Evolutionary conservation across 78 protist genomes (phyloP), one percentile per base, ranked within the genome.

Genomic region (Corallochytrium limacisporum): DNA sequence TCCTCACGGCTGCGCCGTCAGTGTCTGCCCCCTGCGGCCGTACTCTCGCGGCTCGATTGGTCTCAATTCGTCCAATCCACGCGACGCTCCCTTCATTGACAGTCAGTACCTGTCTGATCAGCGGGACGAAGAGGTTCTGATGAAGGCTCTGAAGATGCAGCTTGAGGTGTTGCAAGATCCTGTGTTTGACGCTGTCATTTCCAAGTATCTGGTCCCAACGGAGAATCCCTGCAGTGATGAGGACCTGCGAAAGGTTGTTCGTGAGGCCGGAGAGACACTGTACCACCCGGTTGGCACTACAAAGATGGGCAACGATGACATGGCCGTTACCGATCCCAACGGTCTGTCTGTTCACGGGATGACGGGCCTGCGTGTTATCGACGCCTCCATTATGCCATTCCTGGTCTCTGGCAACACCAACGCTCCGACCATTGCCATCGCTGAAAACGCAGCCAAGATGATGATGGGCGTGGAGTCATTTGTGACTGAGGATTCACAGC

Each of bases 261-360:
- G 69, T 8, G 7, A 32, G 26, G 1, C 18, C 9, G 50, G 56
- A 26, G 62, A 10, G 28, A 60, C 83, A 12, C 42, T 77, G 44
- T 77, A 66, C 29, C 88, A 83, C 37, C 88, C 83, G 0, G 57
- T 28, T 15, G 44, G 77, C 28, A 83, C 89, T 16, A 56, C 77
- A 46, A 32, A 28, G 28, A 69, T 83, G 74, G 84, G 84, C 43
- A n/a, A n/a, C 50, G 70, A 78, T 13, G 51, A 72, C 0, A 8
- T 8, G 20, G 36, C 65, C 2, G 85, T 78, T 1, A 86, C 79
- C 28, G 82, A 75, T 24, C 40, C 32, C 10, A n/a, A n/a, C n/a
- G n/a, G n/a, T n/a, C n/a, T n/a, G n/a, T n/a, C 1, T 15, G 49
- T 42, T 20, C 6, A 32, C 7, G 69, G 69, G 9, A 50, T 65